Evolutionary conservation across 2,329 filamentous ascomycete genomes (phyloP).

Genomic region (Beauveria sp.): DNA sequence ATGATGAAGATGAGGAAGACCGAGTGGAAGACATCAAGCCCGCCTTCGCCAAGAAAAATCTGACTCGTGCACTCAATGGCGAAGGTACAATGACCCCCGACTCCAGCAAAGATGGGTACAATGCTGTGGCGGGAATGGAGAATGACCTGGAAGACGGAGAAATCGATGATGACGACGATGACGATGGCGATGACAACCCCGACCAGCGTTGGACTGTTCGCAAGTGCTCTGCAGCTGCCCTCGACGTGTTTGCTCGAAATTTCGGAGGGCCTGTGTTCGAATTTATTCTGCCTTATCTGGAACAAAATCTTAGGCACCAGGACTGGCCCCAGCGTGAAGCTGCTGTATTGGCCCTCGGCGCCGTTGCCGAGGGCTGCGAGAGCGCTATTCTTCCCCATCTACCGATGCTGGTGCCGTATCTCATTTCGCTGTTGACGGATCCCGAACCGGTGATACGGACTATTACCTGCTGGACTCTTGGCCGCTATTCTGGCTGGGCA

Average conservation of each 20-base stretch:
- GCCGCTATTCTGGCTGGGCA: slow-evolving; percentile 89
- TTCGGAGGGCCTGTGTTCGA: slow-evolving; percentile 86
- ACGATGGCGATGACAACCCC: slow-evolving; percentile 69
- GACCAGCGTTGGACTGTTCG: slow-evolving; percentile 93
- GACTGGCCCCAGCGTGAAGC: slow-evolving; percentile 93
- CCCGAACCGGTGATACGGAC: slow-evolving; percentile 84
- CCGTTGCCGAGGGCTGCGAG: slow-evolving; percentile 92
- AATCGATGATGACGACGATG: slow-evolving; percentile 69
- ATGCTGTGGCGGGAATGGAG: slow-evolving; percentile 52
- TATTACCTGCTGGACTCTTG: slow-evolving; percentile 97
- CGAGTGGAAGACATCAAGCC: slow-evolving; percentile 86
- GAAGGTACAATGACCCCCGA: slow-evolving; percentile 42
- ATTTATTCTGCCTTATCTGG: slow-evolving; percentile 86
- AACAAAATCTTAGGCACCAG: slow-evolving; percentile 75
- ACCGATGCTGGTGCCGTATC: slow-evolving; percentile 81
- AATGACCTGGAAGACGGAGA: slow-evolving; percentile 80
- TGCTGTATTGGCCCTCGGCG: slow-evolving; percentile 86
- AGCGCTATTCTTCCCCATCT: slow-evolving; percentile 83
- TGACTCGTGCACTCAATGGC: slow-evolving; percentile 52
- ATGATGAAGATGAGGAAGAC: slow-evolving; percentile 89
- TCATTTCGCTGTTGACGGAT: slow-evolving; percentile 80
- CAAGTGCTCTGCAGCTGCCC: slow-evolving; percentile 91
- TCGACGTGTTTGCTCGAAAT: slow-evolving; percentile 88
- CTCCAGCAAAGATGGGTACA: slow-evolving; percentile 45
- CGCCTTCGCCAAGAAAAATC: slow-evolving; percentile 68